Base-by-base conservation (phyloP, 495 filamentous ascomycete genomes). In the Aspergillus leporis region DNA sequence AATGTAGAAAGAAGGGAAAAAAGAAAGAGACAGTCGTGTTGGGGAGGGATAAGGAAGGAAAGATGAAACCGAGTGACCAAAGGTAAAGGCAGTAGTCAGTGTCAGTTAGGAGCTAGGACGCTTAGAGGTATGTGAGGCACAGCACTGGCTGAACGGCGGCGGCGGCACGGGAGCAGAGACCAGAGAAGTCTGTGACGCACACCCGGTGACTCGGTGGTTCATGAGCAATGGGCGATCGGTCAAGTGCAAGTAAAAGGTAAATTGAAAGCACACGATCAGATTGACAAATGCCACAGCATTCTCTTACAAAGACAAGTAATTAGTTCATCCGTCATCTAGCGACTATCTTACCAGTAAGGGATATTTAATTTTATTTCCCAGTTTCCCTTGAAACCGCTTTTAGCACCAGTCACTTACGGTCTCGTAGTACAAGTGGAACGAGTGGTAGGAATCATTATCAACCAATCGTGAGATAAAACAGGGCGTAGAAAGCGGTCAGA, bases 41-140 rank as follows among this genome's bases (percentile, higher is more conserved):
- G 71, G 69, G 43, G 71, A 66, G 53, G 65, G 60, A 53, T 70
- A 48, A 63, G 70, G 38, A 30, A 61, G 56, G 55, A 38, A 43
- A 61, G 61, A 55, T 67, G 71, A 58, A 74, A 56, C 55, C 57
- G 74, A 61, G 74, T 67, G 62, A 76, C 80, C 61, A 76, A 81
- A 55, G 50, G 75, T 28, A 6, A 3, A 6, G 65, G 81, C 83
- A 80, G 62, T 53, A 62, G 41, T 46, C 23, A 50, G 21, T 25
- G n/a, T n/a, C n/a, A n/a, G n/a, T 2, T 40, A 52, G 23, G 43
- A 25, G 38, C 48, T 21, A 41, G 14, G 30, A 45, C 16, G 31
- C 22, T 18, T 28, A 58, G 21, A 43, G 46, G 23, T 45, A 61
- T 47, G 53, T 43, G 53, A 61, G 52, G 46, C 55, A 55, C 55